Percentiles rank a stretch among this genome's conserved stretches.
These are phyloP conservation scores for Clavispora vitiphila DNA, from an alignment of 805 yeast species.

Conservation along the genomic window DNA sequence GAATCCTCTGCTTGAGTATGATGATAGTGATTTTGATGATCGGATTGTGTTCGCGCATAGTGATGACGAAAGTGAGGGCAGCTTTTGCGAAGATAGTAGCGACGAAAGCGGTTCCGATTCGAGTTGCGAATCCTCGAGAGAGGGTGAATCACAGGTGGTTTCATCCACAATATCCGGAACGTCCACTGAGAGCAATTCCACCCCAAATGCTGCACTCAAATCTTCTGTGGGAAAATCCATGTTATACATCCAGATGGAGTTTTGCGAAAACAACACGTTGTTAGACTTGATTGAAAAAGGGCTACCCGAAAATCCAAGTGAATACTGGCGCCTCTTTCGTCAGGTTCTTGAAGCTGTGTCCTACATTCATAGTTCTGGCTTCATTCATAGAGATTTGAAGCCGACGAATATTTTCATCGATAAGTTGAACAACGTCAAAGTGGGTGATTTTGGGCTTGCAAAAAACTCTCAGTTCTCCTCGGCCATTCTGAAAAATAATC, in stretches of 20 bases:
- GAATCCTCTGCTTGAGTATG: slow-evolving; percentile 50
- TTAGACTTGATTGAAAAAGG: slow-evolving; percentile 75
- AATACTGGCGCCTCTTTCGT: slow-evolving; percentile 85
- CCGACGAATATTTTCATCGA: slow-evolving; percentile 96
- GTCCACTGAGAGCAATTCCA: not conserved
- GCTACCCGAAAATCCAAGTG: slow-evolving; percentile 62
- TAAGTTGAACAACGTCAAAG: slow-evolving; percentile 78
- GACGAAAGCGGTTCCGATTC: slow-evolving; percentile 3
- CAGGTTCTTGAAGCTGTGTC: slow-evolving; percentile 86
- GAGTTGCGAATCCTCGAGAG: not conserved
- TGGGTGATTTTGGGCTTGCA: slow-evolving; percentile 97
- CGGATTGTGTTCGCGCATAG: slow-evolving; percentile 30
- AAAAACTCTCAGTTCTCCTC: slow-evolving; percentile 65
- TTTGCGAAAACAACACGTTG: slow-evolving; percentile 91
- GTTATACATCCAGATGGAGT: slow-evolving; percentile 95
- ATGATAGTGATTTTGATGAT: slow-evolving; percentile 24
- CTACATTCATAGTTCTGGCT: slow-evolving; percentile 89
- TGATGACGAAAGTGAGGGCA: slow-evolving; percentile 3
- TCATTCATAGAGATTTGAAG: slow-evolving; percentile 90
- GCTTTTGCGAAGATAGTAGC: not conserved
- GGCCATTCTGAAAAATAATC: slow-evolving; percentile 34
- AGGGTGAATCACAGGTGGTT: not conserved
- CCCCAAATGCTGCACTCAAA: not conserved
- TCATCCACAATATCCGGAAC: not conserved
- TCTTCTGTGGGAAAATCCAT: slow-evolving; percentile 45